A percentile compares a stretch with the other conserved stretches of the same genome.
phyloP scores from a whole-genome alignment of 2,329 filamentous ascomycete species.

The Fusarium pseudoanthophilum region DNA sequence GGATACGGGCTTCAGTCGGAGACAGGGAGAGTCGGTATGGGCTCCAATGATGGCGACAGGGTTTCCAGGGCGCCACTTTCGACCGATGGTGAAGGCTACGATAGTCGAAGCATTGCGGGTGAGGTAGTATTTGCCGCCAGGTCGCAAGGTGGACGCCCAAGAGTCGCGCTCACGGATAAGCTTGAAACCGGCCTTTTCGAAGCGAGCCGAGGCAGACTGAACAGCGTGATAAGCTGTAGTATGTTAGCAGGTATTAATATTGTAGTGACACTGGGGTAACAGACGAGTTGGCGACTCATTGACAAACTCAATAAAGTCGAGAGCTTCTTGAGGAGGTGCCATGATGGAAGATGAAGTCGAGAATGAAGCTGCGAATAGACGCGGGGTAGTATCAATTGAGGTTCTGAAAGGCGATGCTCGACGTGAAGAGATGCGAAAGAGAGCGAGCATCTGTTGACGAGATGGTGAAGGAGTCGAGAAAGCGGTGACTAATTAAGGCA shows the following conservation, averaged over 20 bases:
- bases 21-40: constrained; percentile 93
- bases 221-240: constrained; percentile 90
- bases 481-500: constrained; percentile 10
- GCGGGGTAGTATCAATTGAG: constrained; percentile 18
- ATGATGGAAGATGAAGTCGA: constrained; percentile 54
- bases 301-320: constrained; percentile 92
- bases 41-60: constrained; percentile 93
- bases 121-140: constrained; percentile 95
- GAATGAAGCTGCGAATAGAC: constrained; percentile 33
- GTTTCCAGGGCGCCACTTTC: constrained; percentile 91
- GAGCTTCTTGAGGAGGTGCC: constrained; percentile 67
- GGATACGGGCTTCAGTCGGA: constrained; percentile 93
- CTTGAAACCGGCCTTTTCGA: constrained; percentile 86
- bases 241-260: constrained; percentile 28
- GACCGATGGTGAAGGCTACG: constrained; percentile 90
- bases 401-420: constrained; percentile 21
- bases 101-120: constrained; percentile 94
- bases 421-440: constrained; percentile 28
- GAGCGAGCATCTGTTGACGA: constrained; percentile 35
- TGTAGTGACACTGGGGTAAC: constrained; percentile 41
- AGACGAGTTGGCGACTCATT: constrained; percentile 93
- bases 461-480: constrained; percentile 12
- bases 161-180: constrained; percentile 90
- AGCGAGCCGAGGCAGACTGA: constrained; percentile 76
- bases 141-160: constrained; percentile 82